Percentiles rank a stretch among this genome's conserved stretches.
phyloP scores from a whole-genome alignment of 805 yeast species.

The Saturnispora saitoi region DNA sequence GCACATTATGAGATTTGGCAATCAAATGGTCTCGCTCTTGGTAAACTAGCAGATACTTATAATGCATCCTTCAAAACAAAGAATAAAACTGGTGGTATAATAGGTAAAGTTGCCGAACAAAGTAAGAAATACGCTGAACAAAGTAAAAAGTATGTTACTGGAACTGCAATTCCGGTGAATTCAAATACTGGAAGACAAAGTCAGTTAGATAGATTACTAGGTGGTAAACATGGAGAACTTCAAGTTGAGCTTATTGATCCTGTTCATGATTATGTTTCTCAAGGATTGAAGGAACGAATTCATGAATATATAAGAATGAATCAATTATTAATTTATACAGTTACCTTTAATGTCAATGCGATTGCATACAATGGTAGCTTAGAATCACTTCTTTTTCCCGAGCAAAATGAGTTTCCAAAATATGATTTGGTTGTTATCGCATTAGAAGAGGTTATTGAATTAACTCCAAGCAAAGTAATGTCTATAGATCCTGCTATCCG shows the following conservation, averaged over 20 bases:
- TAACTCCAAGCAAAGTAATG: constrained; percentile 76
- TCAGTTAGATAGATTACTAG: constrained; percentile 37
- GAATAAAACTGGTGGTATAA: constrained; percentile 35
- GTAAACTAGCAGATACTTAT: constrained; percentile 33
- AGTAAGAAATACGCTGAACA: constrained; percentile 26
- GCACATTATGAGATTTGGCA: constrained; percentile 41
- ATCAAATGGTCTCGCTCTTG: constrained; percentile 35
- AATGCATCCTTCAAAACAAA: constrained; percentile 31
- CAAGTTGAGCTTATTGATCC: constrained; percentile 41
- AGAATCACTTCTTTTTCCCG: constrained; percentile 39
- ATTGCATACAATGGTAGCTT: constrained; percentile 35
- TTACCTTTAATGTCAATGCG: constrained; percentile 51
- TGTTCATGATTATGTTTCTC: constrained; percentile 42
- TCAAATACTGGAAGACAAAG: constrained; percentile 19
- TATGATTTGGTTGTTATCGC: constrained; percentile 74
- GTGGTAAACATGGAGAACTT: constrained; percentile 38
- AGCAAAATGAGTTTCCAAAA: constrained; percentile 31
- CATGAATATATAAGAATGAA: constrained; percentile 33
- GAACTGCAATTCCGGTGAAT: constrained; percentile 10
- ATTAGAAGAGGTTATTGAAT: constrained; percentile 81
- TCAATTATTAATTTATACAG: constrained; percentile 37
- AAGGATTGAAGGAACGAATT: constrained; percentile 33
- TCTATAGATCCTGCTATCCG: constrained; percentile 60
- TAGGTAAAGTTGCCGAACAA: constrained; percentile 35
- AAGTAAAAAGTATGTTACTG: constrained; percentile 14